Evolutionary conservation across 148 eudicot species (phyloP).

Genomic region (Fallopia convolvulus): DNA sequence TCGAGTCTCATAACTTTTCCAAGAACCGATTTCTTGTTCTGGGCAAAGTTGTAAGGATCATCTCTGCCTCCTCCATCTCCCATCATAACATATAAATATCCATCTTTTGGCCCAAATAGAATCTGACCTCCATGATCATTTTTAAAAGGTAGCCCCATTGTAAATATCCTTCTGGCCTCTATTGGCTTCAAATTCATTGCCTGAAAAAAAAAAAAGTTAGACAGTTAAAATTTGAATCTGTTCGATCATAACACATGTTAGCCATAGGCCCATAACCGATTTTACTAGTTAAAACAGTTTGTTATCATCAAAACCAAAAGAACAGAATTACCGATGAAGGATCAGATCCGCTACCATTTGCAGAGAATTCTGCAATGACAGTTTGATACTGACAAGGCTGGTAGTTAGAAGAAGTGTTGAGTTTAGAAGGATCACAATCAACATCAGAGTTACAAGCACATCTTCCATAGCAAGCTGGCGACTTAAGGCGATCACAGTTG

Average conservation of each 20-base stretch:
- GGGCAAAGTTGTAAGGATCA: constrained; percentile 67
- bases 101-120: constrained; percentile 71
- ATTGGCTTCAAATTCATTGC: constrained; percentile 45
- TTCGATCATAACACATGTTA: no score
- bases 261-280: no score
- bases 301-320: not conserved
- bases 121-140: constrained; percentile 72
- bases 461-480: constrained; percentile 68
- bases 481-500: constrained; percentile 63
- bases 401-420: constrained; percentile 30
- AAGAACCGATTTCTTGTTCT: constrained; percentile 83
- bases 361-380: constrained; percentile 70
- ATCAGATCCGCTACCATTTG: constrained; percentile 60
- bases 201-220: constrained; percentile 20
- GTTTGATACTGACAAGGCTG: constrained; percentile 63
- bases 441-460: constrained; percentile 93
- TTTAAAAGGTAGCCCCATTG: constrained; percentile 73
- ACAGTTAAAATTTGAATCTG: not conserved
- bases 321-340: constrained; percentile 45
- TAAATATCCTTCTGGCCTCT: constrained; percentile 71
- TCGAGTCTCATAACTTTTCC: constrained; percentile 85
- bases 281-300: no score
- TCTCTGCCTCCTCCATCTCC: constrained; percentile 75
- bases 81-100: constrained; percentile 77
- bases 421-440: constrained; percentile 70